Evolutionary conservation across 2,329 filamentous ascomycete genomes (phyloP).

Genomic region (Orbilia brochopaga): DNA sequence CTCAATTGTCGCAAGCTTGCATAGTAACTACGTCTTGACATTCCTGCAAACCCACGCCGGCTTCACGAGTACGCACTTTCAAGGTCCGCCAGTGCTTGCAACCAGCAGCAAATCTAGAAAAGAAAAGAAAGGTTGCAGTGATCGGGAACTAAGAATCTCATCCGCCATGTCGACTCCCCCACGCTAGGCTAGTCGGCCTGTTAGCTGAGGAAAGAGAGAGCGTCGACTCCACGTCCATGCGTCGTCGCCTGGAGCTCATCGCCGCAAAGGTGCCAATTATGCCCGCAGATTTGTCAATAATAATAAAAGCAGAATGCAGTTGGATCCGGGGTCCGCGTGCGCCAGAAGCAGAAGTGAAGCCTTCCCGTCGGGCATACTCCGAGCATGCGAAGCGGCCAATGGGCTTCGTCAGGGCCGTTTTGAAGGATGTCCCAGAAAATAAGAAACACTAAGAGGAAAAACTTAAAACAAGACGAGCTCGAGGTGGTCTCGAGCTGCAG

Average conservation of each 20-base stretch:
- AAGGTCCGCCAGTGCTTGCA: not conserved
- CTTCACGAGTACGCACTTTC: not conserved
- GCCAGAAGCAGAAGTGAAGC: slow-evolving; percentile 14
- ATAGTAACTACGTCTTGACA: slow-evolving; percentile 6
- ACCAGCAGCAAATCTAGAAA: not conserved
- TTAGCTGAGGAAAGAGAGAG: not conserved
- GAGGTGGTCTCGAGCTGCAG: no score
- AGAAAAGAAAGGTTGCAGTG: not conserved
- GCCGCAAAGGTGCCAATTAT: slow-evolving; percentile 12
- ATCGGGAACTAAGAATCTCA: not conserved
- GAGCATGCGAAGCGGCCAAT: slow-evolving; percentile 39
- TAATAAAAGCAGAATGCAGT: slow-evolving; percentile 30
- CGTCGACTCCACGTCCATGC: not conserved
- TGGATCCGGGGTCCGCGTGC: slow-evolving; percentile 22
- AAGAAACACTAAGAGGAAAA: no score
- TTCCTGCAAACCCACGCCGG: not conserved
- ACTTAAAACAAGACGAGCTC: no score
- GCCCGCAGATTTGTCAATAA: slow-evolving; percentile 6
- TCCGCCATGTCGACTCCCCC: slow-evolving; percentile 9
- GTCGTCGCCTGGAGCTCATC: slow-evolving; percentile 35
- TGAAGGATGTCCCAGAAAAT: not conserved
- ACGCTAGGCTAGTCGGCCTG: slow-evolving; percentile 7
- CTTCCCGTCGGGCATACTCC: slow-evolving; percentile 39
- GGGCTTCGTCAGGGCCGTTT: slow-evolving; percentile 6
- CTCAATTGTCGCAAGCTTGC: not conserved